phyloP scores from a whole-genome alignment of 2,329 filamentous ascomycete genomes.

The Colletotrichum sp. region DNA sequence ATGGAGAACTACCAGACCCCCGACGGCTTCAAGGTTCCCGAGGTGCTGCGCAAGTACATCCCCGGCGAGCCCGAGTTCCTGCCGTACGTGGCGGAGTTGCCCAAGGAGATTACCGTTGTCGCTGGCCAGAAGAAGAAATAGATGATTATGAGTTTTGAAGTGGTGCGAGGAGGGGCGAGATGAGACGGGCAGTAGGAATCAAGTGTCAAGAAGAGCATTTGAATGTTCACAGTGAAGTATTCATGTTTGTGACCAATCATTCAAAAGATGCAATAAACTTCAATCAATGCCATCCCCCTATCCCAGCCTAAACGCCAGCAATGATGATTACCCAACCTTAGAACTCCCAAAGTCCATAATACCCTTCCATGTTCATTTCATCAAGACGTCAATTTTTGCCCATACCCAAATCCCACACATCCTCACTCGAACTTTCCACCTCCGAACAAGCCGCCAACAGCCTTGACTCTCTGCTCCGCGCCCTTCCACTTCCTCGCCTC shows the following conservation, averaged over 20 bases:
- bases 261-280: not conserved
- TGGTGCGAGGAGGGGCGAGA: conserved; percentile 30
- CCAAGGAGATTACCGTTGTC: conserved; percentile 63
- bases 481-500: conserved; percentile 64
- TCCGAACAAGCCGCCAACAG: conserved; percentile 64
- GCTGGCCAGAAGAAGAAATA: conserved; percentile 30
- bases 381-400: not conserved
- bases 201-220: not conserved
- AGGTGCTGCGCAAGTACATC: conserved; percentile 86
- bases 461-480: conserved; percentile 60
- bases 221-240: not conserved
- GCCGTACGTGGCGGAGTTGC: conserved; percentile 84
- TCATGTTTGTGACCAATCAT: not conserved
- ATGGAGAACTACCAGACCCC: conserved; percentile 97
- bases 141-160: not conserved
- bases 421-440: conserved; percentile 57
- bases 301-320: not conserved
- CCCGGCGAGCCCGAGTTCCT: conserved; percentile 90
- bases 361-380: not conserved
- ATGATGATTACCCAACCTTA: not conserved
- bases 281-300: not conserved
- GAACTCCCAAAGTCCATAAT: not conserved
- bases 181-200: not conserved
- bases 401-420: not conserved
- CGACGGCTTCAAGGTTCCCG: conserved; percentile 82